Conservation (phyloP, 2,329 filamentous ascomycete species). For the Monilinia fructicola region DNA sequence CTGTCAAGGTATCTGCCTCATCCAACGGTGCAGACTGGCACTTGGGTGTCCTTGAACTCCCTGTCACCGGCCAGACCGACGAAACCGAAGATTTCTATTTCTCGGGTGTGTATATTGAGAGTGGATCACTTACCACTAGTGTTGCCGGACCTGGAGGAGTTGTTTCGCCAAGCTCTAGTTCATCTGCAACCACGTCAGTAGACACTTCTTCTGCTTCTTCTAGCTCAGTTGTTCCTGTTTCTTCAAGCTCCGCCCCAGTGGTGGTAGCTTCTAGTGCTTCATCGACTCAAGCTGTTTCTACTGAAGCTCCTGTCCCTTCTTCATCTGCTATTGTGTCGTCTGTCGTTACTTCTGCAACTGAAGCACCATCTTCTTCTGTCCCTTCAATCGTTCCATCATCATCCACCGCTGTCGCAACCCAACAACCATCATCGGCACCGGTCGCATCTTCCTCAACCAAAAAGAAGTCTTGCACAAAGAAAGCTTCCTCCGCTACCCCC, state of each 20-base stretch:
- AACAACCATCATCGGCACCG: background rate
- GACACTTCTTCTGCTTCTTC: conserved; percentile 8
- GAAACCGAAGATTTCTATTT: conserved; percentile 67
- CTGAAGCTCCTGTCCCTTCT: conserved; percentile 3
- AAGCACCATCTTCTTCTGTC: background rate
- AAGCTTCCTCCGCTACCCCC: background rate
- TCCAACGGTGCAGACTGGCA: conserved; percentile 73
- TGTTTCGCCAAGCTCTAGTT: conserved; percentile 24
- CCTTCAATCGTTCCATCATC: background rate
- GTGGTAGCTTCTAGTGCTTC: background rate
- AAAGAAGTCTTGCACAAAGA: conserved; percentile 17
- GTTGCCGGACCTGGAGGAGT: conserved; percentile 42
- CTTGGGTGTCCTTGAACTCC: conserved; percentile 66
- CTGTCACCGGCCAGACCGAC: conserved; percentile 55
- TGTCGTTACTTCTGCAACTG: conserved; percentile 5
- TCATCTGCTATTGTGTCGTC: background rate
- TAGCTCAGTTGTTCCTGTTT: conserved; percentile 3
- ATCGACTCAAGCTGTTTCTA: conserved; percentile 16
- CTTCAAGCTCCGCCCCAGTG: background rate
- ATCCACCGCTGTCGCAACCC: background rate
- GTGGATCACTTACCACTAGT: conserved; percentile 47
- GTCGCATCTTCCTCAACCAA: background rate
- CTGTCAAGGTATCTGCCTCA: conserved; percentile 59
- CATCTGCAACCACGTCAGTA: conserved; percentile 22
- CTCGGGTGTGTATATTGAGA: conserved; percentile 70